A percentile compares a stretch with the other conserved stretches of the same genome.
Evolutionary conservation across 2,329 filamentous ascomycete species (phyloP).

Genomic region (Colletotrichum zoysiae): DNA sequence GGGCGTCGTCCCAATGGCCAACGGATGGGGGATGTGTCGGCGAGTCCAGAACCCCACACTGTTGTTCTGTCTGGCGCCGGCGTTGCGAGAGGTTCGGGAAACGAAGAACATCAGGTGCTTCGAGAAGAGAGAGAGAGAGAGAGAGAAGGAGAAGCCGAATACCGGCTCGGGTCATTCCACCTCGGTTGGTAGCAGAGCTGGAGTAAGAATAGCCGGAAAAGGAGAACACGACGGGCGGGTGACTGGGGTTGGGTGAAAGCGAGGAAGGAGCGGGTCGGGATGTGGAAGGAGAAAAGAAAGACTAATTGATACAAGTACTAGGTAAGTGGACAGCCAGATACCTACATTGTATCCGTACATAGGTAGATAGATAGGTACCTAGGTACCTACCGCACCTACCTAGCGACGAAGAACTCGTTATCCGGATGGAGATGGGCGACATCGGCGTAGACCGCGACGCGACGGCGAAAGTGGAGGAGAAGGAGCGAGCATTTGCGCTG

Average conservation of each 20-base stretch:
- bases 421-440: constrained; percentile 7
- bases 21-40: not conserved
- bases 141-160: not conserved
- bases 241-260: constrained; percentile 9
- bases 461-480: not conserved
- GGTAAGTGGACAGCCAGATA: too few relatives aligned
- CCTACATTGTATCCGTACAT: too few relatives aligned
- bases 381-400: too few relatives aligned
- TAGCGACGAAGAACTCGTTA: not conserved
- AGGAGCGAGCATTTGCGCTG: not conserved
- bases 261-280: constrained; percentile 25
- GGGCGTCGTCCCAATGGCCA: constrained; percentile 21
- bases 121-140: not conserved
- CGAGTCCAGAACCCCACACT: constrained; percentile 15
- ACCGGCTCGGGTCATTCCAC: constrained; percentile 29
- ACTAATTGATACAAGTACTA: not conserved
- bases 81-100: constrained; percentile 7
- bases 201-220: constrained; percentile 37
- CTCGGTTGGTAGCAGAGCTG: constrained; percentile 18
- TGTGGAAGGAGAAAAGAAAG: constrained; percentile 38
- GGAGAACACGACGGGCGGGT: constrained; percentile 10
- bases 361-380: too few relatives aligned
- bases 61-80: constrained; percentile 6
- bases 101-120: not conserved
- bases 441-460: constrained; percentile 12